A percentile compares a stretch with the other conserved stretches of the same genome.
Evolutionary conservation across 352 stramenopile species (phyloP).

Genomic region (Lagenidium sp.): DNA sequence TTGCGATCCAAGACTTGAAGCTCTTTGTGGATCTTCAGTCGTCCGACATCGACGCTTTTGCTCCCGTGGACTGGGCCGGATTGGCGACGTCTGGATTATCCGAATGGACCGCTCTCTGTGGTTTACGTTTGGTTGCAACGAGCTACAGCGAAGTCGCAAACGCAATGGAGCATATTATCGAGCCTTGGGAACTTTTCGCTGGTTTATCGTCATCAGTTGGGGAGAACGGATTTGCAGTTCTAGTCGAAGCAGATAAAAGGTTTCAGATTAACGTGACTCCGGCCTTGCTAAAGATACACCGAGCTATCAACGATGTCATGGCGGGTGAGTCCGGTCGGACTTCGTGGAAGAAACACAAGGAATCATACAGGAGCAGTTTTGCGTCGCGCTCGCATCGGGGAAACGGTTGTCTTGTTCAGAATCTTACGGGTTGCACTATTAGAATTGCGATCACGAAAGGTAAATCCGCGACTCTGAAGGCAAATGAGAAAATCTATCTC

Average conservation of each 20-base stretch:
- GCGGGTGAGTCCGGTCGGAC: slow-evolving; percentile 38
- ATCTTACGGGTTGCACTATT: slow-evolving; percentile 58
- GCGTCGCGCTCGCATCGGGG: slow-evolving; percentile 25
- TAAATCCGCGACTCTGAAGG: too few relatives aligned
- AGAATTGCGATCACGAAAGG: too few relatives aligned
- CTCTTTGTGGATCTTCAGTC: slow-evolving; percentile 14
- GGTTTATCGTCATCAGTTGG: slow-evolving; percentile 15
- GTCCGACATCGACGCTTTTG: slow-evolving; percentile 6
- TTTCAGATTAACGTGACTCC: slow-evolving; percentile 35
- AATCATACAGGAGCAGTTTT: slow-evolving; percentile 31
- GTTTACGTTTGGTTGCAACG: slow-evolving; percentile 18
- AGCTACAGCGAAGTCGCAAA: slow-evolving; percentile 27
- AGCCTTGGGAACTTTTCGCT: slow-evolving; percentile 24
- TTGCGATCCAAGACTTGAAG: slow-evolving; percentile 24
- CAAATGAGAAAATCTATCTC: too few relatives aligned
- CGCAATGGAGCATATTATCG: slow-evolving; percentile 27
- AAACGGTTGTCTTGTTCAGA: slow-evolving; percentile 55
- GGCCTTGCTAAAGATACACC: slow-evolving; percentile 55
- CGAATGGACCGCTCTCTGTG: slow-evolving; percentile 23
- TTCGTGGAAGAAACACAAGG: slow-evolving; percentile 53
- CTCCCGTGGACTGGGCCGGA: slow-evolving; percentile 13
- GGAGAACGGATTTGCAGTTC: slow-evolving; percentile 21
- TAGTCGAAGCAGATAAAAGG: slow-evolving; percentile 22
- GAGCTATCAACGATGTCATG: slow-evolving; percentile 66
- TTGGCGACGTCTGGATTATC: slow-evolving; percentile 13